Conservation (phyloP, 345 rosid species). For the Mangifera indica region DNA sequence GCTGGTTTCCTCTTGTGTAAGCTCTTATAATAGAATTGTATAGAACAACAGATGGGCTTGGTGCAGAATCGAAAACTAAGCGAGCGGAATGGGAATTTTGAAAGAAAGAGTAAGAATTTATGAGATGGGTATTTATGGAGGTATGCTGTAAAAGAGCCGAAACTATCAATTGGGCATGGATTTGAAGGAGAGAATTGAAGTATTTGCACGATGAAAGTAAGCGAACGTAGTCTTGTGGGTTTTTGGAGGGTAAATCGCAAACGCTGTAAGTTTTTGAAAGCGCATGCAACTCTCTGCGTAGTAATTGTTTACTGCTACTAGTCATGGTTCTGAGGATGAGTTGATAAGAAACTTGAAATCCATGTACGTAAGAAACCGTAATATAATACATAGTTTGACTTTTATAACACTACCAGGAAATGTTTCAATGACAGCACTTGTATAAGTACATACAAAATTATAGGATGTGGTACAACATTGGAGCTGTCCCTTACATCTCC, state of each 20-base stretch:
- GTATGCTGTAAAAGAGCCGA: constrained; percentile 42
- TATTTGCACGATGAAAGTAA: constrained; percentile 42
- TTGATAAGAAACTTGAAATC: background rate
- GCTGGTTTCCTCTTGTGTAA: constrained; percentile 33
- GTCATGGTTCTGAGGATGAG: constrained; percentile 3
- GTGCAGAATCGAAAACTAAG: constrained; percentile 39
- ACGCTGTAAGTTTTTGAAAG: background rate
- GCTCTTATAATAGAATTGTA: constrained; percentile 57
- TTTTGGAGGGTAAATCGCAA: background rate
- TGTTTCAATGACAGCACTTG: no score
- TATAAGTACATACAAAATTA: no score
- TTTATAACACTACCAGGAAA: no score
- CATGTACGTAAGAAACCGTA: no score
- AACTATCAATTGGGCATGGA: constrained; percentile 44
- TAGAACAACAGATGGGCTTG: constrained; percentile 40
- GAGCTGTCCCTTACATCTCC: no score
- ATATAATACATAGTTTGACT: no score
- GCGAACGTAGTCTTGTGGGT: constrained; percentile 19
- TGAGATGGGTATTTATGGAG: constrained; percentile 29
- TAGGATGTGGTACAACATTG: no score
- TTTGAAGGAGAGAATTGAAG: constrained; percentile 37
- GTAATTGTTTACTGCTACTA: background rate
- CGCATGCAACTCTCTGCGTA: constrained; percentile 1
- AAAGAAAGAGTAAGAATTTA: constrained; percentile 43
- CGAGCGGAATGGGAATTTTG: constrained; percentile 48